Evolutionary conservation across 2,329 filamentous ascomycete species (phyloP).

Genomic region (Venturia aucupariae): DNA sequence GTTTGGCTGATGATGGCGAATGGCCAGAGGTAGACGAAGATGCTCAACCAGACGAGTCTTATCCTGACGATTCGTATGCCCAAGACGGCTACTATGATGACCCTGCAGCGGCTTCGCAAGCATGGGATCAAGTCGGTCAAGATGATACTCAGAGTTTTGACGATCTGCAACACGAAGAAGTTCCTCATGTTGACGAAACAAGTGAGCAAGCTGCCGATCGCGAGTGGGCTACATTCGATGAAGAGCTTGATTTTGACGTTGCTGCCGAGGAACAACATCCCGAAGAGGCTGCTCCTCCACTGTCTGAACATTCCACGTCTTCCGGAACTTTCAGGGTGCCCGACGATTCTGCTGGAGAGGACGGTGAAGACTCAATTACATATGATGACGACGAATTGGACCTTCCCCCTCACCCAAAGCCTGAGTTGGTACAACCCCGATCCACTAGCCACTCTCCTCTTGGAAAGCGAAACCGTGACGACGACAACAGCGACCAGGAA

Average conservation of each 20-base stretch:
- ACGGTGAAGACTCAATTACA: slow-evolving; percentile 15
- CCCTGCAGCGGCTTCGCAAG: neutral
- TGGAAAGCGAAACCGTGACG: slow-evolving; percentile 16
- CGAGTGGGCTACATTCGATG: neutral
- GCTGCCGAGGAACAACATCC: slow-evolving; percentile 3
- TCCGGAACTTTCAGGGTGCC: slow-evolving; percentile 17
- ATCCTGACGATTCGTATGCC: neutral
- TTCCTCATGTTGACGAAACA: neutral
- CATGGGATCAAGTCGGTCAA: neutral
- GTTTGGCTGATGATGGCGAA: neutral
- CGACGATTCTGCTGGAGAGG: slow-evolving; percentile 17
- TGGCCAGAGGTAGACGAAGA: neutral
- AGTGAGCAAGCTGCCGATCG: neutral
- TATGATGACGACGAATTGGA: slow-evolving; percentile 14
- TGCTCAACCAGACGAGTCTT: neutral
- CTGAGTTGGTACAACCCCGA: slow-evolving; percentile 1
- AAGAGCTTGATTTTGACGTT: neutral
- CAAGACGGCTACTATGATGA: neutral
- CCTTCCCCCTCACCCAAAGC: neutral
- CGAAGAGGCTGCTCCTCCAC: neutral
- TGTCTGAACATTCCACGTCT: neutral
- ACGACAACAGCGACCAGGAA: slow-evolving; percentile 15
- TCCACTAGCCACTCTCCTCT: slow-evolving; percentile 14
- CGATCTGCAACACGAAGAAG: neutral
- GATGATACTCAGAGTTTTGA: neutral